Conservation (phyloP, 2,329 filamentous ascomycete species). For the Aspergillus phoenicis region DNA sequence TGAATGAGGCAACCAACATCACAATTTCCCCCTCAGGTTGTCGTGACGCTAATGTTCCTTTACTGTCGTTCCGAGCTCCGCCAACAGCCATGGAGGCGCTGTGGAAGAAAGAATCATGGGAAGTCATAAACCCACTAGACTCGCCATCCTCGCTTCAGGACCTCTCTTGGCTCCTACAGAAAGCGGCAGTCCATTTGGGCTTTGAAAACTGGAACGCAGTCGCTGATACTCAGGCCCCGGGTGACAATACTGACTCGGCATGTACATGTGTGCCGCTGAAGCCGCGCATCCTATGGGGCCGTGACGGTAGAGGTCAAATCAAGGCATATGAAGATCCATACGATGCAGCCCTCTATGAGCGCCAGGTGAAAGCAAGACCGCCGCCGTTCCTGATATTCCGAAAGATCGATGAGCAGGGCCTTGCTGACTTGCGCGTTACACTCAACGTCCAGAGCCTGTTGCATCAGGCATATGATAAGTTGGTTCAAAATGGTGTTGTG, state of each 20-base stretch:
- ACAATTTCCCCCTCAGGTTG: slow-evolving; percentile 27
- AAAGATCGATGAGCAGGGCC: slow-evolving; percentile 30
- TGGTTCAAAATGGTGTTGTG: slow-evolving; percentile 18
- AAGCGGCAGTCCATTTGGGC: slow-evolving; percentile 25
- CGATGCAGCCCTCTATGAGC: slow-evolving; percentile 55
- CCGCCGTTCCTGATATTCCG: slow-evolving; percentile 46
- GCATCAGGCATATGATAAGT: slow-evolving; percentile 38
- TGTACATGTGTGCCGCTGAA: slow-evolving; percentile 39
- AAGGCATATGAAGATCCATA: slow-evolving; percentile 55
- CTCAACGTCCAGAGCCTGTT: slow-evolving; percentile 43
- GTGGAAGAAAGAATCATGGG: slow-evolving; percentile 27
- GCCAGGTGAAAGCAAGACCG: slow-evolving; percentile 52
- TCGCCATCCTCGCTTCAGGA: slow-evolving; percentile 28
- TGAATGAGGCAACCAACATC: slow-evolving; percentile 21
- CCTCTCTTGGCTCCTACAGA: slow-evolving; percentile 39
- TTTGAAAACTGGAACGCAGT: slow-evolving; percentile 36
- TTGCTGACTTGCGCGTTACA: slow-evolving; percentile 42
- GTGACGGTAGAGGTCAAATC: slow-evolving; percentile 32
- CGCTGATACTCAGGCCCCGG: not conserved
- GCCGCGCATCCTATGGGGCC: slow-evolving; percentile 39
- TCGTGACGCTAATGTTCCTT: slow-evolving; percentile 34
- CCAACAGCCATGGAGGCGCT: slow-evolving; percentile 21
- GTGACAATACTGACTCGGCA: not conserved
- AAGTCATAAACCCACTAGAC: slow-evolving; percentile 30
- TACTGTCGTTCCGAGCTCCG: slow-evolving; percentile 32